Conservation (phyloP, 169 alveolate species). For the Cyclospora cayetanensis region DNA sequence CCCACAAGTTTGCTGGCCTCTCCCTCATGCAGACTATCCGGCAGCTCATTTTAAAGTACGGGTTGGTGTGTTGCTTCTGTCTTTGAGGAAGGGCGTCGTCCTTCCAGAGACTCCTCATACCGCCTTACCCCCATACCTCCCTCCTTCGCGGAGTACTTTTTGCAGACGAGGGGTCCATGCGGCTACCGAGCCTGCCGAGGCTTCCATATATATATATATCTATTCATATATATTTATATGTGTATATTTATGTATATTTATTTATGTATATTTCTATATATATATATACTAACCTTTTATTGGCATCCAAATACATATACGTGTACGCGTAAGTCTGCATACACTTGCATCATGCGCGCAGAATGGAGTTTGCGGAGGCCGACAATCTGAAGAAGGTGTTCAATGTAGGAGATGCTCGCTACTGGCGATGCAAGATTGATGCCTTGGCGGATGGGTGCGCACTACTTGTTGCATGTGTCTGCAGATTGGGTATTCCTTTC, state of each 20-base stretch:
- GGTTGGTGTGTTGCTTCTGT: background rate
- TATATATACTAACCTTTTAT: background rate
- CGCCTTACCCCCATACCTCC: too few relatives aligned
- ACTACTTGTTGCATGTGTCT: background rate
- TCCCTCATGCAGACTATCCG: conserved; percentile 76
- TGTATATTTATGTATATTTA: background rate
- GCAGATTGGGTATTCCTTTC: too few relatives aligned
- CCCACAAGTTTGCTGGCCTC: conserved; percentile 75
- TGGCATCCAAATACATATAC: background rate
- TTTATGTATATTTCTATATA: background rate
- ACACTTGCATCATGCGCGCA: background rate
- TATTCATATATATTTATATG: background rate
- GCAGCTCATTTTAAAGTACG: conserved; percentile 66
- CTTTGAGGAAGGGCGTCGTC: background rate
- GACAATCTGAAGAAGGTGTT: conserved; percentile 72
- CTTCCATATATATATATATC: background rate
- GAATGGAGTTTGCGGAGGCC: conserved; percentile 75
- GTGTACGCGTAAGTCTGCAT: background rate
- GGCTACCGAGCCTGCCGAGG: background rate
- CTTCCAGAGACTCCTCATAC: background rate
- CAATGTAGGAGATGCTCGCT: conserved; percentile 76
- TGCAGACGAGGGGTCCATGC: background rate
- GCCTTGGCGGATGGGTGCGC: conserved; percentile 71
- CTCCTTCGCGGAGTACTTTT: too few relatives aligned
- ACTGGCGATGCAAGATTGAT: conserved; percentile 77